phyloP scores from a whole-genome alignment of 106 monocot genomes.

The Dendrobium catenatum region DNA sequence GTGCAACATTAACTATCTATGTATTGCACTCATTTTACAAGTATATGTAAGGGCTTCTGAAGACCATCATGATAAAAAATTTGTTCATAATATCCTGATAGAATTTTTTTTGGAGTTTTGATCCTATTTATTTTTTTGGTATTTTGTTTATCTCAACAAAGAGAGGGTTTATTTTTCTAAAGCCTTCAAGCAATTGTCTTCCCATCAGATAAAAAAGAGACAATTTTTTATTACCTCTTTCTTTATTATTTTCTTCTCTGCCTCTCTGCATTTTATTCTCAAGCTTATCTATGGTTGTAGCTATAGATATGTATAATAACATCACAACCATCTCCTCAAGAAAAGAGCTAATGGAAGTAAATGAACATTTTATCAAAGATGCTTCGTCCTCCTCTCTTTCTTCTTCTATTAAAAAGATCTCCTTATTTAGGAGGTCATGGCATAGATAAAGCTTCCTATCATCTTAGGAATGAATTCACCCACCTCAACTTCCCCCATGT shows the following conservation, averaged over 20 bases:
- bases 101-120: not conserved
- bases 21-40: too few species aligned
- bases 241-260: not conserved
- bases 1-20: too few species aligned
- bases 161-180: slow-evolving; percentile 33
- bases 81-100: too few species aligned
- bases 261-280: not conserved
- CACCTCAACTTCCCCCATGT: slow-evolving; percentile 70
- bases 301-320: slow-evolving; percentile 27
- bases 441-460: slow-evolving; percentile 79
- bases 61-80: too few species aligned
- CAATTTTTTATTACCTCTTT: slow-evolving; percentile 15
- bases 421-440: slow-evolving; percentile 41
- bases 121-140: slow-evolving; percentile 5
- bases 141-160: not conserved
- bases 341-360: slow-evolving; percentile 44
- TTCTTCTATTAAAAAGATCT: not conserved
- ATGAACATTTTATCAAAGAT: slow-evolving; percentile 49
- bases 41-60: too few species aligned
- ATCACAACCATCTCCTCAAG: slow-evolving; percentile 15
- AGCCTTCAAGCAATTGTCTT: slow-evolving; percentile 16
- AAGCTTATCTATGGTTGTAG: slow-evolving; percentile 20
- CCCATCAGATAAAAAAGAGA: slow-evolving; percentile 6
- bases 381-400: slow-evolving; percentile 13
- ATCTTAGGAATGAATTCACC: slow-evolving; percentile 63